Conservation (phyloP, 495 filamentous ascomycete species). For the Chlorociboria aeruginascens region DNA sequence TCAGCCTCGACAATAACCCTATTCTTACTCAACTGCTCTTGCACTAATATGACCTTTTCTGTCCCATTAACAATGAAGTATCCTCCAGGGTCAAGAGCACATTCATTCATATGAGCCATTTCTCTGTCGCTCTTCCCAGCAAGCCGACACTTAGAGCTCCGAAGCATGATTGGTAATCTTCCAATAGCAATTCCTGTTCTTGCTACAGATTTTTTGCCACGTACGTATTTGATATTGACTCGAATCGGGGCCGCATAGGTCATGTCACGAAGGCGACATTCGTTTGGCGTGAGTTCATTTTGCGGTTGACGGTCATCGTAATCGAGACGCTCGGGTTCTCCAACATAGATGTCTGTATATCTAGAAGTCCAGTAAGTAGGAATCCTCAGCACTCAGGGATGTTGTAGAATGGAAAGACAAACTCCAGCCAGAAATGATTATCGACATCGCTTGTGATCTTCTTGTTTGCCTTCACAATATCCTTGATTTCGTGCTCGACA, state of each 20-base stretch:
- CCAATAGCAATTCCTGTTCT: constrained; percentile 68
- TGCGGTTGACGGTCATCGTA: constrained; percentile 45
- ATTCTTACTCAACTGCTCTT: constrained; percentile 98
- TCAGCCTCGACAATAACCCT: constrained; percentile 92
- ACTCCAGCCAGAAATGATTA: constrained; percentile 72
- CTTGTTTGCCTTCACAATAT: constrained; percentile 84
- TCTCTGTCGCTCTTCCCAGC: constrained; percentile 64
- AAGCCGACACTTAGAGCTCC: constrained; percentile 84
- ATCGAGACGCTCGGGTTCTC: constrained; percentile 63
- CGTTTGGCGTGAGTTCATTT: constrained; percentile 72
- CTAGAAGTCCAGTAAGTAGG: constrained; percentile 7
- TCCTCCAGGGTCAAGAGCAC: constrained; percentile 87
- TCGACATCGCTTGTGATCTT: constrained; percentile 81
- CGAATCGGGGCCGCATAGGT: constrained; percentile 89
- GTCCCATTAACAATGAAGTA: constrained; percentile 84
- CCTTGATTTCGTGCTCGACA: constrained; percentile 86
- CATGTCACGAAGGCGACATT: constrained; percentile 89
- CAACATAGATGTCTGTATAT: constrained; percentile 80
- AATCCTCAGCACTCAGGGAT: background rate
- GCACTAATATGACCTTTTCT: constrained; percentile 96
- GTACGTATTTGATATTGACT: constrained; percentile 78
- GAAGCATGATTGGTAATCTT: constrained; percentile 89
- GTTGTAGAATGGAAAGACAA: constrained; percentile 5
- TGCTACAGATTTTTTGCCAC: constrained; percentile 57
- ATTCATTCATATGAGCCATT: constrained; percentile 85